Conservation (phyloP, 1,284 basidiomycete genomes). For the Papiliotrema flavescens region DNA sequence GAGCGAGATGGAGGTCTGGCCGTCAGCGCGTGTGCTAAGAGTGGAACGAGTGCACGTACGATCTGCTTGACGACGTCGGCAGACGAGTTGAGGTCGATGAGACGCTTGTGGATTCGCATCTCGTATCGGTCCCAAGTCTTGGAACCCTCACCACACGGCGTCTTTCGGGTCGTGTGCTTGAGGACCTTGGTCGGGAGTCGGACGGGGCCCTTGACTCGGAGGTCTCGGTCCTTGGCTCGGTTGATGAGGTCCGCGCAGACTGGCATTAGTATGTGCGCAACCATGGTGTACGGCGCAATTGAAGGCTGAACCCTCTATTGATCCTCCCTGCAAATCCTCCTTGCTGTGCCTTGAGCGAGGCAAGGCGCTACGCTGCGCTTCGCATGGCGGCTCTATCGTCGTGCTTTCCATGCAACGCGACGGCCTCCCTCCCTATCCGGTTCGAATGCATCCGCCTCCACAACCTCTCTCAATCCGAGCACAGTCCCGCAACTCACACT, state of each 20-base stretch:
- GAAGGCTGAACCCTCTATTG: too few relatives aligned
- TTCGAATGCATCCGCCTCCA: too few relatives aligned
- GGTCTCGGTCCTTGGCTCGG: conserved; percentile 99
- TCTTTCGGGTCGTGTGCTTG: conserved; percentile 98
- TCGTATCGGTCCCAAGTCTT: conserved; percentile 99
- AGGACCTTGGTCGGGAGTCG: conserved; percentile 98
- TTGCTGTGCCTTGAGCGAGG: too few relatives aligned
- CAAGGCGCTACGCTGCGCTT: too few relatives aligned
- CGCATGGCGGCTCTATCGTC: too few relatives aligned
- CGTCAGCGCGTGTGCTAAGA: neutral
- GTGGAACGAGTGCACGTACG: conserved; percentile 56
- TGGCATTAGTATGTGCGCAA: conserved; percentile 38
- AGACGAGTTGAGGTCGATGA: conserved; percentile 98
- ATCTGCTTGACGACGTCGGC: conserved; percentile 99
- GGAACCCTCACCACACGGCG: conserved; percentile 99
- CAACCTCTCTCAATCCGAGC: too few relatives aligned
- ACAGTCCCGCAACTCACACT: conserved; percentile 69
- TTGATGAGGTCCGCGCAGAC: conserved; percentile 96
- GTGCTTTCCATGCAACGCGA: too few relatives aligned
- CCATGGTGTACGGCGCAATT: too few relatives aligned
- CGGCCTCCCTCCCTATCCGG: too few relatives aligned
- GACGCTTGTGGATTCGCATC: conserved; percentile 98
- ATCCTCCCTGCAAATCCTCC: too few relatives aligned
- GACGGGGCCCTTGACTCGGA: conserved; percentile 98
- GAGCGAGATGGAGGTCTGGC: conserved; percentile 92